phyloP scores from a whole-genome alignment of 768 basidiomycete genomes.

The Lactarius evosmus region DNA sequence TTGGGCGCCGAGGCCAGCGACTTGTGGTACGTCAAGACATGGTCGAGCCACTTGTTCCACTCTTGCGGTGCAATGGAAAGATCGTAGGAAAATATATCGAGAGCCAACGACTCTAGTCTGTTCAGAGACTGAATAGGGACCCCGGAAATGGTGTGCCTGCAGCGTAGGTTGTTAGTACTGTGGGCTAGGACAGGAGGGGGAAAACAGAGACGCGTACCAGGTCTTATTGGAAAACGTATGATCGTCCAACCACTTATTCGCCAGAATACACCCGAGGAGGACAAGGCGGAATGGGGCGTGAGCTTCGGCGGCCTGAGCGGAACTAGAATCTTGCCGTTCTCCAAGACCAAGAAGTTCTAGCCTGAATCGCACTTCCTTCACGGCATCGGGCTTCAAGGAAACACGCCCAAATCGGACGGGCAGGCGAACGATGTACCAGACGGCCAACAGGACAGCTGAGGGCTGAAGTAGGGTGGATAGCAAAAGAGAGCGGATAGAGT shows the following conservation, averaged over 20 bases:
- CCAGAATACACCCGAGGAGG: slow-evolving; percentile 79
- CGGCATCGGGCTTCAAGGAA: slow-evolving; percentile 48
- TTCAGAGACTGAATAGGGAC: slow-evolving; percentile 70
- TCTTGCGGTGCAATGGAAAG: slow-evolving; percentile 59
- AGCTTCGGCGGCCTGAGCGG: slow-evolving; percentile 51
- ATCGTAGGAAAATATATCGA: slow-evolving; percentile 69
- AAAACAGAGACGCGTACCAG: slow-evolving; percentile 48
- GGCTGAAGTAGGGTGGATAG: slow-evolving; percentile 80
- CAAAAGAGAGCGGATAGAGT: slow-evolving; percentile 66
- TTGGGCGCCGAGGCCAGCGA: slow-evolving; percentile 56
- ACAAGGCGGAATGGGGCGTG: slow-evolving; percentile 70
- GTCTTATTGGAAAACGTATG: slow-evolving; percentile 90
- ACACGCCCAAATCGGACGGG: slow-evolving; percentile 63
- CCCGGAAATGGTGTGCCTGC: slow-evolving; percentile 79
- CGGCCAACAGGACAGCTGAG: slow-evolving; percentile 69
- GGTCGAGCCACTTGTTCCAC: slow-evolving; percentile 71
- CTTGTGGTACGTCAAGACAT: slow-evolving; percentile 62
- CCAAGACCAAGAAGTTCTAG: slow-evolving; percentile 50
- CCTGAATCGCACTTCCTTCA: slow-evolving; percentile 63
- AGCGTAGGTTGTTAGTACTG: neutral
- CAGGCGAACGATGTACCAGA: slow-evolving; percentile 80
- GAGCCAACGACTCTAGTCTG: slow-evolving; percentile 62
- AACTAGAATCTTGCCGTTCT: slow-evolving; percentile 42
- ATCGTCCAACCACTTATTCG: slow-evolving; percentile 87
- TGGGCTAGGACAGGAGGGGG: neutral